Conservation (phyloP, 2,329 filamentous ascomycete genomes). For the Paramyrothecium sp. region DNA sequence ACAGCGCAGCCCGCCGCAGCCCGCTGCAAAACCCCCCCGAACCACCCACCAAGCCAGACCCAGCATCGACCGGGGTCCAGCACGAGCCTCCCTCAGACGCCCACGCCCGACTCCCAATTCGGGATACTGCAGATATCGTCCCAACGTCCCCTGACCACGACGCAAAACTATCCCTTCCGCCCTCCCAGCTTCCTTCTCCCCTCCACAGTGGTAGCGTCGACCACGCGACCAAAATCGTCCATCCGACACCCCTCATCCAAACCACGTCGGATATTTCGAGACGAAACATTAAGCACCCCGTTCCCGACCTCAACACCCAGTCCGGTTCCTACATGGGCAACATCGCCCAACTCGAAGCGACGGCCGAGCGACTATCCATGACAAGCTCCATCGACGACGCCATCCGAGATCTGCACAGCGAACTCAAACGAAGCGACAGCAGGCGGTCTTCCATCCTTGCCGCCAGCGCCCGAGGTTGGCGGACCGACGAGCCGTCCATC, state of each 20-base stretch:
- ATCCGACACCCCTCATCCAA: slow-evolving; percentile 45
- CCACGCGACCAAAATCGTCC: slow-evolving; percentile 40
- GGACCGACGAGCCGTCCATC: slow-evolving; percentile 25
- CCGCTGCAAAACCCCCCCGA: neutral
- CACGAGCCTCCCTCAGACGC: neutral
- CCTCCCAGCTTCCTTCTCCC: slow-evolving; percentile 18
- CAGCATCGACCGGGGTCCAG: neutral
- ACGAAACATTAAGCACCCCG: slow-evolving; percentile 53
- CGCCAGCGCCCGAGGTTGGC: slow-evolving; percentile 35
- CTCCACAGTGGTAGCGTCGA: slow-evolving; percentile 36
- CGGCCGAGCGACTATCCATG: slow-evolving; percentile 71
- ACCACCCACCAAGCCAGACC: neutral
- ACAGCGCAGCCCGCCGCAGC: neutral
- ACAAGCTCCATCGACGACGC: slow-evolving; percentile 76
- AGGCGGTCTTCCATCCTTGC: slow-evolving; percentile 62
- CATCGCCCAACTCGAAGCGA: slow-evolving; percentile 72
- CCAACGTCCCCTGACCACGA: neutral
- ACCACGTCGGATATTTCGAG: slow-evolving; percentile 43
- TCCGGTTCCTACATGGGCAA: slow-evolving; percentile 64
- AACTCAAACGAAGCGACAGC: slow-evolving; percentile 69
- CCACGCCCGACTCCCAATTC: neutral
- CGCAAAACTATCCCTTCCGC: neutral
- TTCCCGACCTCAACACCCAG: slow-evolving; percentile 60
- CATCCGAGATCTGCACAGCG: slow-evolving; percentile 69
- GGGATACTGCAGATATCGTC: neutral